Conservation (phyloP, 1,139 yeast genomes). For the Trichomonascaceae sp. region DNA sequence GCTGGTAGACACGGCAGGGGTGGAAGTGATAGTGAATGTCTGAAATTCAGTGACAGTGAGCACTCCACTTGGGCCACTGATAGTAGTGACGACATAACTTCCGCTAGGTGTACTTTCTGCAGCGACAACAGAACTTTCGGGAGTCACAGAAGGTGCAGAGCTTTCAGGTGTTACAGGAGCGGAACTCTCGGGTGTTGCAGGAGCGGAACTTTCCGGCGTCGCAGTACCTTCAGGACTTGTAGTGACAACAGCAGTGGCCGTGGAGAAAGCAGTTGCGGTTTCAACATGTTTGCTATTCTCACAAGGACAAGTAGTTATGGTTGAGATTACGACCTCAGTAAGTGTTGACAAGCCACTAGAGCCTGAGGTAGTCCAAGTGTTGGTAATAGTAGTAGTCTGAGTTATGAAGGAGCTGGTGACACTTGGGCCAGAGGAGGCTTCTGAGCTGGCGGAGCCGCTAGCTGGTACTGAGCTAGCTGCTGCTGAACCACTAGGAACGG, state of each 20-base stretch:
- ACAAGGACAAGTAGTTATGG: background rate
- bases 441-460: no score
- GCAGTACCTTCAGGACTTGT: background rate
- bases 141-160: background rate
- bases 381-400: background rate
- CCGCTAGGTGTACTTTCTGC: background rate
- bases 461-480: no score
- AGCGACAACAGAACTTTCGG: background rate
- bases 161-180: background rate
- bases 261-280: background rate
- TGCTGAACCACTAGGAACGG: no score
- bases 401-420: background rate
- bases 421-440: background rate
- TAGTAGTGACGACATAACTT: background rate
- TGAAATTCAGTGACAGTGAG: background rate
- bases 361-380: background rate
- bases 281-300: background rate
- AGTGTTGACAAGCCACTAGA: background rate
- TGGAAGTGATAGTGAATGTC: background rate
- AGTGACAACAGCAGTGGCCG: background rate
- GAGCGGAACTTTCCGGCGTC: background rate
- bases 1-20: background rate
- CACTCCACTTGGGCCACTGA: background rate
- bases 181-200: background rate
- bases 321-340: background rate